These are phyloP conservation scores for Botryobasidium botryosum DNA, from an alignment of 768 basidiomycete genomes.

Conservation along the genomic window DNA sequence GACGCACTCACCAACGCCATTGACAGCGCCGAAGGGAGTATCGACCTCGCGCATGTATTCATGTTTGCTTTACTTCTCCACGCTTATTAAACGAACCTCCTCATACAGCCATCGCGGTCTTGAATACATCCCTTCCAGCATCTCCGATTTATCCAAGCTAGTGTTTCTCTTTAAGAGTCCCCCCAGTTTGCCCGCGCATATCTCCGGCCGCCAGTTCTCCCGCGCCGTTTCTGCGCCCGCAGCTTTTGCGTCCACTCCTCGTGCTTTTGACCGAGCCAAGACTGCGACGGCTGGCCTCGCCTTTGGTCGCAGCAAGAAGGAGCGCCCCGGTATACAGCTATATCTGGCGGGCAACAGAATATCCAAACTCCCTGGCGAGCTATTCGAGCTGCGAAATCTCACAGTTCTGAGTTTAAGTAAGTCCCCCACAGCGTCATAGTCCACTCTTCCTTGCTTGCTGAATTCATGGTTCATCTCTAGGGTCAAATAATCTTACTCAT, in stretches of 20 bases:
- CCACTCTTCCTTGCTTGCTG: neutral
- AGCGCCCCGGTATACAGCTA: conserved; percentile 29
- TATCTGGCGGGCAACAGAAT: conserved; percentile 42
- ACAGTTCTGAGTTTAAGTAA: conserved; percentile 47
- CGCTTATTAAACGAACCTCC: neutral
- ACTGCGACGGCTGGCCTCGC: conserved; percentile 12
- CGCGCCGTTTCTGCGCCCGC: conserved; percentile 24
- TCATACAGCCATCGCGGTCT: conserved; percentile 22
- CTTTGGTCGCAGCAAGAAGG: conserved; percentile 14
- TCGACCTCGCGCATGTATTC: conserved; percentile 36
- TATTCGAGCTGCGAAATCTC: conserved; percentile 40
- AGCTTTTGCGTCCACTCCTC: neutral
- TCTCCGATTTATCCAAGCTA: conserved; percentile 31
- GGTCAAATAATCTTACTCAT: conserved; percentile 35
- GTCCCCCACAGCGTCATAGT: conserved; percentile 17
- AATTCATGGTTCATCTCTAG: conserved; percentile 21
- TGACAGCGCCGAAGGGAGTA: conserved; percentile 31
- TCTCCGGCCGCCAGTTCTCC: conserved; percentile 14
- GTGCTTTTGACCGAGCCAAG: conserved; percentile 13
- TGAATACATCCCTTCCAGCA: conserved; percentile 32
- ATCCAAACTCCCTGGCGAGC: conserved; percentile 32
- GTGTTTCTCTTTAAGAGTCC: conserved; percentile 20
- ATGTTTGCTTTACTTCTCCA: neutral
- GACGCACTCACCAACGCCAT: conserved; percentile 28
- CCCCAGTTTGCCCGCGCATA: neutral